phyloP scores from a whole-genome alignment of 2,329 filamentous ascomycete species.

The Zasmidium citrigriseum region DNA sequence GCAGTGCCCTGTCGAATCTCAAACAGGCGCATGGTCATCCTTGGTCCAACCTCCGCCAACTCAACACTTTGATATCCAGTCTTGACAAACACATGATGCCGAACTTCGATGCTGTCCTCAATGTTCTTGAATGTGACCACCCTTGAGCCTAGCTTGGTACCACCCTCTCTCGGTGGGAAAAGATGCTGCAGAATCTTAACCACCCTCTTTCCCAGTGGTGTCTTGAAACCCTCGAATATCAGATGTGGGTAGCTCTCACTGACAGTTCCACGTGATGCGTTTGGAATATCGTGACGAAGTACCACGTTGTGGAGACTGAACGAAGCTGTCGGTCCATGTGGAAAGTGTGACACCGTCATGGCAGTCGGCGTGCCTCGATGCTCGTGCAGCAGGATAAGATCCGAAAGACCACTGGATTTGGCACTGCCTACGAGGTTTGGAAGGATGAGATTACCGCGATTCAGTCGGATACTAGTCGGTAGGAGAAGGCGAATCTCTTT shows the following conservation, averaged over 20 bases:
- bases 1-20: conserved; percentile 89
- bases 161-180: conserved; percentile 83
- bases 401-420: conserved; percentile 75
- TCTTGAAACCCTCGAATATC: conserved; percentile 91
- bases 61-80: conserved; percentile 90
- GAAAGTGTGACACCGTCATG: conserved; percentile 81
- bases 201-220: conserved; percentile 75
- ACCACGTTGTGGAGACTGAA: conserved; percentile 94
- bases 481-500: conserved; percentile 86
- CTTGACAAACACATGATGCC: conserved; percentile 91
- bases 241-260: conserved; percentile 91
- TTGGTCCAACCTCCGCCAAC: conserved; percentile 82
- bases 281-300: conserved; percentile 88
- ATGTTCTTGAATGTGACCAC: conserved; percentile 95
- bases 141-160: conserved; percentile 80
- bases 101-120: conserved; percentile 82
- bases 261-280: conserved; percentile 81
- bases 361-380: conserved; percentile 91
- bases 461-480: conserved; percentile 83
- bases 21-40: conserved; percentile 97
- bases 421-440: conserved; percentile 83
- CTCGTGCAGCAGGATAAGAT: conserved; percentile 86
- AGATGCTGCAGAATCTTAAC: conserved; percentile 91
- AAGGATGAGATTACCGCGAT: conserved; percentile 86
- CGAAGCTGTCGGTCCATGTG: conserved; percentile 82